Conservation (phyloP, 176 grass and related monocot genomes). For the Rhipidocladum racemiflorum region DNA sequence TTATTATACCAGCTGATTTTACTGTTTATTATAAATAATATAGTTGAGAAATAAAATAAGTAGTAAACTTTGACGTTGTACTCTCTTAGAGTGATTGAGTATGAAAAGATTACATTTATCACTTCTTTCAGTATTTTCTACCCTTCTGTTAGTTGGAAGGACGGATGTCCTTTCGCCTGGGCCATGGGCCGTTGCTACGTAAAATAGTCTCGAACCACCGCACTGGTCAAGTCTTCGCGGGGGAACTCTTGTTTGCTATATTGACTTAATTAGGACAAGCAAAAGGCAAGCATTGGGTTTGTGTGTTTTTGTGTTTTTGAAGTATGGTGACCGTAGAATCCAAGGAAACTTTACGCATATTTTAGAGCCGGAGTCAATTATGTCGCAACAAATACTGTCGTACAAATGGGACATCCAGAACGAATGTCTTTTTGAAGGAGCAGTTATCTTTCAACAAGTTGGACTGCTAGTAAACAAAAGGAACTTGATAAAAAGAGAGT, state of each 20-base stretch:
- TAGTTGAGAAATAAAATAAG: too few relatives aligned
- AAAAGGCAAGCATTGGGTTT: not conserved
- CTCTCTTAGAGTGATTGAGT: constrained; percentile 21
- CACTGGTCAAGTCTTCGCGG: constrained; percentile 24
- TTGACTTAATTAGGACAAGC: constrained; percentile 2
- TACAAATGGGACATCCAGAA: constrained; percentile 25
- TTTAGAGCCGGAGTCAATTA: constrained; percentile 10
- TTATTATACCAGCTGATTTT: too few relatives aligned
- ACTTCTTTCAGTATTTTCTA: not conserved
- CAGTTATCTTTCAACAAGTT: not conserved
- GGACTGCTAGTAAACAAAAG: constrained; percentile 10
- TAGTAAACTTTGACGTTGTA: too few relatives aligned
- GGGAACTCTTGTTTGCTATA: not conserved
- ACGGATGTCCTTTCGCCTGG: not conserved
- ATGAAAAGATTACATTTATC: not conserved
- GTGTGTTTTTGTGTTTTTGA: constrained; percentile 37
- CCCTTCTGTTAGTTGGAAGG: not conserved
- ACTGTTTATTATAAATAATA: too few relatives aligned
- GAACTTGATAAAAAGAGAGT: not conserved
- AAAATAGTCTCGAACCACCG: not conserved
- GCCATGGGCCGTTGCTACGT: not conserved
- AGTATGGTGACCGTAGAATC: constrained; percentile 36
- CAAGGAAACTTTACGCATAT: constrained; percentile 34
- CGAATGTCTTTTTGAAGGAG: not conserved
- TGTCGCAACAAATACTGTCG: constrained; percentile 10